Evolutionary conservation across 371 early-diverging fungal genomes (phyloP).

Genomic region (Mortierella sp.): DNA sequence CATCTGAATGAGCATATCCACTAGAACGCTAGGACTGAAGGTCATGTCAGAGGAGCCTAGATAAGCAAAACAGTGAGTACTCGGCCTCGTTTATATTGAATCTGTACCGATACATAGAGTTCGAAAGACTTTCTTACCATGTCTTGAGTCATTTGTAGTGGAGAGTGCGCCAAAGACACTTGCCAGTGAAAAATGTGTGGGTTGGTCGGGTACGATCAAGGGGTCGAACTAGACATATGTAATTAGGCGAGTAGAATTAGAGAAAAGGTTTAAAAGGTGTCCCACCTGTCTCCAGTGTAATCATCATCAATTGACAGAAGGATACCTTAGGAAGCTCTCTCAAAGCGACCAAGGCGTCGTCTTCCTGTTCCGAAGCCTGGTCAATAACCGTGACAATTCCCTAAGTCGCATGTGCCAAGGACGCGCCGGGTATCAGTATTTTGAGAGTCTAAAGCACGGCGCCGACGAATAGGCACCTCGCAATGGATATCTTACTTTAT

Average conservation of each 20-base stretch:
- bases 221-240: slow-evolving; percentile 36
- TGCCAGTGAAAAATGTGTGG: slow-evolving; percentile 41
- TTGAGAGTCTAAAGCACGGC: background rate
- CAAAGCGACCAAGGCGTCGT: slow-evolving; percentile 33
- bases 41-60: slow-evolving; percentile 27
- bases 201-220: slow-evolving; percentile 23
- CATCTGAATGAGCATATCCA: slow-evolving; percentile 38
- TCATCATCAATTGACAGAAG: background rate
- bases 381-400: slow-evolving; percentile 46
- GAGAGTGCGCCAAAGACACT: slow-evolving; percentile 45
- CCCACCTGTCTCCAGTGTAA: too few species aligned
- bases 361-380: slow-evolving; percentile 33
- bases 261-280: too few species aligned
- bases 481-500: too few species aligned
- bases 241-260: too few species aligned
- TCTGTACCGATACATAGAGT: background rate
- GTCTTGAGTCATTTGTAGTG: background rate
- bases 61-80: background rate
- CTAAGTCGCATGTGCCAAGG: slow-evolving; percentile 1
- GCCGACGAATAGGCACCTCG: background rate
- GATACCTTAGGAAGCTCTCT: slow-evolving; percentile 39
- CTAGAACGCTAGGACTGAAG: slow-evolving; percentile 31
- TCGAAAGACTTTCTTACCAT: slow-evolving; percentile 5
- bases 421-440: background rate
- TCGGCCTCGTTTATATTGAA: too few species aligned